phyloP scores from a whole-genome alignment of 1,284 basidiomycete species.

The Leccinum griseonigrum region DNA sequence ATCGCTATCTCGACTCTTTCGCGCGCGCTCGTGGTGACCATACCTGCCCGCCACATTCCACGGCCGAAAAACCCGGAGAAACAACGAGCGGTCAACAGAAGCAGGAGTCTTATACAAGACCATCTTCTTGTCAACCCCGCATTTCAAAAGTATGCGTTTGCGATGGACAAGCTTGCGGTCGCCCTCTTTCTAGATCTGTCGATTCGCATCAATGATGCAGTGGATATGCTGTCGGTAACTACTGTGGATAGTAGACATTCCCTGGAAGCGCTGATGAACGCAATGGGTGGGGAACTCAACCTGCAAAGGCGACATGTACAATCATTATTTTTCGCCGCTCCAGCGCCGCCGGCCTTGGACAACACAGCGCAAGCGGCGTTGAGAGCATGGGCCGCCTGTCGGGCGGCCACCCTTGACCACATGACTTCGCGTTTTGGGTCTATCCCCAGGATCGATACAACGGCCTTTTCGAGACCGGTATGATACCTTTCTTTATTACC shows the following conservation, averaged over 20 bases:
- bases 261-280: conserved; percentile 36
- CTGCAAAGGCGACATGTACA: conserved; percentile 34
- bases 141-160: conserved; percentile 39
- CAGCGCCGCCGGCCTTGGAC: conserved; percentile 18
- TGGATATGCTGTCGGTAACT: conserved; percentile 44
- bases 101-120: conserved; percentile 29
- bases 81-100: conserved; percentile 17
- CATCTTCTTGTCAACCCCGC: conserved; percentile 31
- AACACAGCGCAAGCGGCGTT: conserved; percentile 27
- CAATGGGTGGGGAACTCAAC: conserved; percentile 36
- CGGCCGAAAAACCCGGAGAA: conserved; percentile 7
- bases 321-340: conserved; percentile 36
- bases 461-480: conserved; percentile 17
- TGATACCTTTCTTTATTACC: neutral
- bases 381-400: conserved; percentile 46
- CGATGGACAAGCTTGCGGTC: conserved; percentile 42
- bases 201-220: conserved; percentile 38
- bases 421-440: conserved; percentile 17
- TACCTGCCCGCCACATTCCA: conserved; percentile 19
- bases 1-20: conserved; percentile 38
- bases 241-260: conserved; percentile 29
- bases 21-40: conserved; percentile 31
- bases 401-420: conserved; percentile 25
- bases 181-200: conserved; percentile 41
- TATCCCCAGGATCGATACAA: conserved; percentile 24